phyloP scores from a whole-genome alignment of 306 rosid species.

The Quercus aquifolioides region DNA sequence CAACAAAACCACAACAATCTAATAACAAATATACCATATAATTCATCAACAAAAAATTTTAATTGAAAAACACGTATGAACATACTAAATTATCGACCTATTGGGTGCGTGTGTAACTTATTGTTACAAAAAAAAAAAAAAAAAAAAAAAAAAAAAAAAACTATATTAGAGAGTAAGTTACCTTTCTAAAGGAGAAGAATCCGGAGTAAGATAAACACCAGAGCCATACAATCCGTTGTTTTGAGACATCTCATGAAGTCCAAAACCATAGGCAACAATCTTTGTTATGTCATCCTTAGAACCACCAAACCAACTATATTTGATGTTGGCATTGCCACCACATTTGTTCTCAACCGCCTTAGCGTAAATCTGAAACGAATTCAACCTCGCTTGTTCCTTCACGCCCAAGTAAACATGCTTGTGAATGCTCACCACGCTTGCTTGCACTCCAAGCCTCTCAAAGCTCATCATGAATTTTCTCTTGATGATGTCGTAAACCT shows the following conservation, averaged over 20 bases:
- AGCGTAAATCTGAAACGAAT: constrained; percentile 54
- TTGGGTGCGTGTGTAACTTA: neutral
- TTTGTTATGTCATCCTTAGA: constrained; percentile 49
- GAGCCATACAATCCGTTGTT: constrained; percentile 32
- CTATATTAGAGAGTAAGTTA: constrained; percentile 6
- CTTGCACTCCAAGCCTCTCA: constrained; percentile 33
- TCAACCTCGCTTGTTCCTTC: constrained; percentile 49
- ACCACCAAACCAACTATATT: constrained; percentile 64
- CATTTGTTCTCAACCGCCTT: constrained; percentile 45
- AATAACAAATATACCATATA: neutral
- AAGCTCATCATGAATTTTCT: constrained; percentile 40
- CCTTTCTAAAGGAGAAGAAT: constrained; percentile 58
- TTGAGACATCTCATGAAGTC: constrained; percentile 20
- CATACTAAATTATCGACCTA: too few species aligned
- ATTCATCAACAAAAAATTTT: neutral
- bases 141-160: neutral
- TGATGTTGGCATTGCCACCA: constrained; percentile 57
- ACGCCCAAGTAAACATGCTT: constrained; percentile 31
- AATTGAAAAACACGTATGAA: too few species aligned
- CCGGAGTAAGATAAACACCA: constrained; percentile 62
- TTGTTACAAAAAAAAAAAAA: neutral
- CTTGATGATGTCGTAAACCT: constrained; percentile 34
- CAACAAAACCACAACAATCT: neutral
- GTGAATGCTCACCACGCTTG: constrained; percentile 32
- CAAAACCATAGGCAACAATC: constrained; percentile 65